Evolutionary conservation across 257 asterid genomes (phyloP), one percentile per base, ranked within the genome.

Genomic region (Parsonsia alboflavescens): DNA sequence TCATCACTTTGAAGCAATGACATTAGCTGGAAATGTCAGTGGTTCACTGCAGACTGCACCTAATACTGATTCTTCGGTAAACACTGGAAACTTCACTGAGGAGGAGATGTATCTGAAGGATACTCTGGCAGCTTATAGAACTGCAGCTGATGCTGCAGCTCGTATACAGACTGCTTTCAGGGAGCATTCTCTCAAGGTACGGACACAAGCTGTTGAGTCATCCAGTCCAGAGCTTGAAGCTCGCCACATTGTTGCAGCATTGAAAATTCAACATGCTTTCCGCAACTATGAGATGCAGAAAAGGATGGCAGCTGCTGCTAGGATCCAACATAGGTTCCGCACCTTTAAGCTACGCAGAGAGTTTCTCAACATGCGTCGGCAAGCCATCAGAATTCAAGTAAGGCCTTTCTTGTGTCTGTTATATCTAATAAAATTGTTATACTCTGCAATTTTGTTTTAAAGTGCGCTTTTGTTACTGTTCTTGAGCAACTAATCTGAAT

Each of bases 91-190:
- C 84, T 83, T 83, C 84, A 84, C 76, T 0, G 96, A 89, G 75
- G 99, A 92, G 21, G 97, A 95, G 81, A 46, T 75, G 76, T 79
- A 75, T 78, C 84, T 95, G 77, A 95, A 89, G 80, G 99, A 95
- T 77, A 82, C 96, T 66, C 88, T 95, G 61, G 81, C 97, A 49
- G 99, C 99, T 77, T 92, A 92, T 80, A 83, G 97, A 26, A 95
- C 97, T 21, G 99, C 98, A 65, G 98, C 99, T 49, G 98, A 89
- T 86, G 99, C 98, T 46, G 99, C 99, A 64, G 91, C 99, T 39
- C 98, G 96, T 46, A 95, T 95, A 76, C 98, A 92, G 72, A 74
- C 96, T 69, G 98, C 99, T 74, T 95, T 90, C 87, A 89, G 97
- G 79, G 98, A 92, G 78, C 97, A 78, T 49, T 82, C 98, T 10